Evolutionary conservation across 2,329 filamentous ascomycete genomes (phyloP).

Genomic region (Pseudopithomyces maydicus): DNA sequence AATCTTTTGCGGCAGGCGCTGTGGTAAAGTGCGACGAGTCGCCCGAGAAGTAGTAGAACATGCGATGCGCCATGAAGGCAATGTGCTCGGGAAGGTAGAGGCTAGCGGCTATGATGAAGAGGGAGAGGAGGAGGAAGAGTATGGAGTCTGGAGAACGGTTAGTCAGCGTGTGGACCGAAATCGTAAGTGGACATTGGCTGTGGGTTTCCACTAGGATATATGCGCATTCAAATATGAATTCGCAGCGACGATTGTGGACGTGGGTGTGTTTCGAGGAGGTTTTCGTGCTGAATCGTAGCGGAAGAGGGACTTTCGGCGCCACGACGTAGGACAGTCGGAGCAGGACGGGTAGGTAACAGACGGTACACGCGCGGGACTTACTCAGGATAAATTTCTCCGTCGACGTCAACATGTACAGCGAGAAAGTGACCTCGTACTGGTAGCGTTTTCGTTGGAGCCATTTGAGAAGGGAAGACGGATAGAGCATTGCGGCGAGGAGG

Average conservation of each 20-base stretch:
- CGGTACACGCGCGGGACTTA: constrained; percentile 55
- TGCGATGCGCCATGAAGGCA: constrained; percentile 77
- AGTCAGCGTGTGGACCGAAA: constrained; percentile 8
- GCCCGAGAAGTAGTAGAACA: constrained; percentile 94
- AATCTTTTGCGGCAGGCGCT: constrained; percentile 11
- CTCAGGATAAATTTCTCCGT: constrained; percentile 98
- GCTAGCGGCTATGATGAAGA: constrained; percentile 83
- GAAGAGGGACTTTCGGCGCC: not conserved
- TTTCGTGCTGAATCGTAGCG: too few relatives aligned
- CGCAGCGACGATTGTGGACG: too few relatives aligned
- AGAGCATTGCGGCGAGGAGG: constrained; percentile 51
- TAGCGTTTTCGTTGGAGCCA: constrained; percentile 96
- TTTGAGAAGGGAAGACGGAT: constrained; percentile 65
- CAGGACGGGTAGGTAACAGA: not conserved
- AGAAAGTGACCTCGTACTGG: constrained; percentile 97
- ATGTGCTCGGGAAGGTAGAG: constrained; percentile 95
- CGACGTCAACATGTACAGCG: constrained; percentile 95
- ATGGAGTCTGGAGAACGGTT: constrained; percentile 78
- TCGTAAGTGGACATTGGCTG: not conserved
- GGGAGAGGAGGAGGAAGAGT: constrained; percentile 85
- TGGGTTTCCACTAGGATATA: too few relatives aligned
- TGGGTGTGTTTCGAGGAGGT: too few relatives aligned
- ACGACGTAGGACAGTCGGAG: not conserved
- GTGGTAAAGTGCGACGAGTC: constrained; percentile 58
- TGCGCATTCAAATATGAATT: too few relatives aligned